Base-by-base conservation (phyloP, 331 rosid genomes). In the Quercus phellos region DNA sequence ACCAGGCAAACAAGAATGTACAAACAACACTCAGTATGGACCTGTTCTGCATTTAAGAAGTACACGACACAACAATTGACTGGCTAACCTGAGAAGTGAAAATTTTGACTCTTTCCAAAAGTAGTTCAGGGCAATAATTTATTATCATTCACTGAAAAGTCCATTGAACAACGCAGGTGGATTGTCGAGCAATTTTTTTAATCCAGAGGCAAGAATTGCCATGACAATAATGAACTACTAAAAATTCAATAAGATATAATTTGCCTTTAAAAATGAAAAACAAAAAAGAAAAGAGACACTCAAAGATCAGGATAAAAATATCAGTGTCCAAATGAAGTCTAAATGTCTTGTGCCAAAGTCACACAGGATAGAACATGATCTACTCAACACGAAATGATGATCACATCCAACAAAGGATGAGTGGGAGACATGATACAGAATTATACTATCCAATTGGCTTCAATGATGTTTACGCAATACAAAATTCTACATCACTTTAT, bases 291-390 rank as follows among this genome's bases (percentile, higher is more conserved):
- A 11, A 24, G 6, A 60, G 8, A 60, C 1, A 26, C 68, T 27
- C 68, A 12, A 32, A 61, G 6, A 26, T 13, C 14, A 32, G 16
- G 68, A 61, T 2, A 12, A 61, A 5, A 2, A 27, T 14, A 13
- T 61, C 5, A 13, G 2, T 18, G 5, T 61, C 17, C 16, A 27
- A 11, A 61, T 8, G 5, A 61, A 10, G 17, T 13, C 11, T 27
- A 27, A 4, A 60, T 17, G 29, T 60, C 4, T 73, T 74, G 60
- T 66, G 75, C 78, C 63, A 55, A 50, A 76, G 55, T 19, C 70
- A 24, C 68, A 61, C 77, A n/a, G 74, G 30, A 80, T 82, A 82
- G 80, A 87, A 82, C 85, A 67, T 60, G 75, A 74, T 67, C 53
- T 66, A 55, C 50, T 29, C 74, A 74, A 79, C 74, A 77, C 11